Base-by-base conservation (phyloP, 2,329 filamentous ascomycete species). In the Beauveria bassiana region DNA sequence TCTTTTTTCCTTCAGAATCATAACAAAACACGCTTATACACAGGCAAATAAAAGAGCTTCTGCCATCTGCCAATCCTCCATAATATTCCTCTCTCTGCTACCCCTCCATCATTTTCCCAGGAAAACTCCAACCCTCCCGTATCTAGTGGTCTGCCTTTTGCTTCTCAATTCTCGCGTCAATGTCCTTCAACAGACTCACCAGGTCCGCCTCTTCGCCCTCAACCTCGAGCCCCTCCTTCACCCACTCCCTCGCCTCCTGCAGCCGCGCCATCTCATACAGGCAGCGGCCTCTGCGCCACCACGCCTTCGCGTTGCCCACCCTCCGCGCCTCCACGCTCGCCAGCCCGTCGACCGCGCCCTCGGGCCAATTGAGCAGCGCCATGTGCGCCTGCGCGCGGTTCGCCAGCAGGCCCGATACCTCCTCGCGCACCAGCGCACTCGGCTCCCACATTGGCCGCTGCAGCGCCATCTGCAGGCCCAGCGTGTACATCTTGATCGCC, bases 351-450 rank as follows among this genome's bases (percentile, higher is more conserved):
- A 91, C 81, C n/a, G 88, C 84, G 5, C 86, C 95, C 77, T 95
- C 91, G 0, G 90, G 82, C 93, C 93, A 98, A 67, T 82, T 82
- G 75, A 87, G 84, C 74, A 88, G 77, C 20, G 86, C 87, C 88
- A 97, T 96, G 75, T 93, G 83, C 64, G 91, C 91, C 81, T 97
- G 93, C 61, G 93, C 91, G 61, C 95, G 83, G 76, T 97, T 97
- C 57, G 89, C 86, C 75, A 91, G 91, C 67, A 98, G 78, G 18
- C 84, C 84, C 12, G 88, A 82, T 9, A 93, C 79, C 76, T 99
- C 95, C 73, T 98, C 95, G 65, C 91, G 79, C 60, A 95, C 89
- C 26, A 98, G 79, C 14, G 87, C 87, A 16, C 85, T 82, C 0
- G 93, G 92, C 76, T 99, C 95, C 95, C 95, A 99, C 16, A 84